Evolutionary conservation across 345 rosid genomes (phyloP), one percentile per base, ranked within the genome.

Genomic region (Arabidopsis suecica): DNA sequence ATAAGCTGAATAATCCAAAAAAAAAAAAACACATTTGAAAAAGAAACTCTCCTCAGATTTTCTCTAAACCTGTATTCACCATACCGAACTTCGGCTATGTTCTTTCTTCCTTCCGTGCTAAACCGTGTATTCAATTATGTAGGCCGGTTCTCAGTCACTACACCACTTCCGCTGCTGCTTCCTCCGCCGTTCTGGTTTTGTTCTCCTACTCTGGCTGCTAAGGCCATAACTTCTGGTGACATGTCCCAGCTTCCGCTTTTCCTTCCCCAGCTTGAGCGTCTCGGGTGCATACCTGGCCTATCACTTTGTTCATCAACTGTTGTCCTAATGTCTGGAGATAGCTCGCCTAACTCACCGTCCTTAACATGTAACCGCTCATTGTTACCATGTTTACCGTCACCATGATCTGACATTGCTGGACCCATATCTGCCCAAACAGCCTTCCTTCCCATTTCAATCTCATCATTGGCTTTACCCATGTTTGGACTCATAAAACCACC

Each of bases 391-490:
- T 86, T 90, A n/a, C 84, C 89, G 23, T 88, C 93, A 16, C 87
- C 83, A 51, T 81, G 88, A 68, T 86, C 95, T 59, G 81, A 71
- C 78, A 73, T 79, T 71, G 86, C 76, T 38, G 89, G 73, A 54
- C 85, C 86, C 82, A 89, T 83, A 81, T 93, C 94, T 20, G 91
- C 91, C 98, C 97, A 88, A 14, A 91, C 97, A 6, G 95, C 90
- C 56, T 91, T 94, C 79, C 98, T 88, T 42, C 98, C 97, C 97
- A 90, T 90, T 74, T 94, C 98, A 65, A 94, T 91, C 80, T 94
- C 96, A 84, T 88, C 97, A 9, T 78, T 87, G 3, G 88, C 88
- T 79, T 88, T 91, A 49, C 96, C 98, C 93, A 91, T 90, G 82
- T 87, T 94, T 34, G 97, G 98, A 78, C 97, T 94, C 97, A 90